These are phyloP conservation scores for Chlamydomonas reinhardtii DNA, from an alignment of 163 green algal species.

Conservation along the genomic window DNA sequence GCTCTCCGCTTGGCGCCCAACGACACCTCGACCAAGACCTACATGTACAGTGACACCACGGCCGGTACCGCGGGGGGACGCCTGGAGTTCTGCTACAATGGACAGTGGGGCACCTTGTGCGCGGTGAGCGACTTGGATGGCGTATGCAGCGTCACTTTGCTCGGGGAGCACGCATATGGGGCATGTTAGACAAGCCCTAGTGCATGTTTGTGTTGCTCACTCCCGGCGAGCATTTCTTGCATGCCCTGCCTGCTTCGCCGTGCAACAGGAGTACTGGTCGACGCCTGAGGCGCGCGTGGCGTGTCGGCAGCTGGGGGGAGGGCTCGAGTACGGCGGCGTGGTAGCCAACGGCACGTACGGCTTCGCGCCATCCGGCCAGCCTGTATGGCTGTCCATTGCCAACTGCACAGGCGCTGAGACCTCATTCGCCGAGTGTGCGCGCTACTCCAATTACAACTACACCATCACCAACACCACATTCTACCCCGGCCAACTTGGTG, in stretches of 20 bases:
- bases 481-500: background rate
- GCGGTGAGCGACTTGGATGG: background rate
- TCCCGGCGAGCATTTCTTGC: background rate
- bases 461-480: background rate
- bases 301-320: slow-evolving; percentile 6
- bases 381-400: background rate
- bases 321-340: background rate
- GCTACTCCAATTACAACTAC: slow-evolving; percentile 3
- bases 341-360: background rate
- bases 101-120: slow-evolving; percentile 16
- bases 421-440: background rate
- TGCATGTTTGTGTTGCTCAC: too few species aligned
- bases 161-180: too few species aligned
- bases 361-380: background rate
- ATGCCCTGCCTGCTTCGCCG: too few species aligned
- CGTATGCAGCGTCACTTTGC: too few species aligned
- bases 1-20: slow-evolving; percentile 1
- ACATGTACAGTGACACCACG: slow-evolving; percentile 17
- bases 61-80: background rate
- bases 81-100: slow-evolving; percentile 40
- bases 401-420: slow-evolving; percentile 5
- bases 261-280: slow-evolving; percentile 8
- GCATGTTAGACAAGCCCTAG: too few species aligned
- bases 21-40: background rate
- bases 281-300: slow-evolving; percentile 12